Evolutionary conservation across 164 flowering plant genomes (phyloP), one percentile per base, ranked within the genome.

Genomic region (Magnolia officinalis): DNA sequence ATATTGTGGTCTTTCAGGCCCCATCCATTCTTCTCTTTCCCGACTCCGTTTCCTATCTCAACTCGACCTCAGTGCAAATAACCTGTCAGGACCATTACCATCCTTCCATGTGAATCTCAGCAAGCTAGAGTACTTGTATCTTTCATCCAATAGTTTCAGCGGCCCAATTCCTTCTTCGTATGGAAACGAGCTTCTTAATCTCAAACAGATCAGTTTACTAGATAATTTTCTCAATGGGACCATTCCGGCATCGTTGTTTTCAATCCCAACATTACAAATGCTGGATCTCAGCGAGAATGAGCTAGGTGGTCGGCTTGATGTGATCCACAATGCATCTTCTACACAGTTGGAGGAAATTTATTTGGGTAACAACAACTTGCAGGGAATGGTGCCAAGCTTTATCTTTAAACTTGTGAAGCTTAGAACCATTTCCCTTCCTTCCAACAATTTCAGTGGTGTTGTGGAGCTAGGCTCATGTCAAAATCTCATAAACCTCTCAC

Each of bases 161-260:
- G 88, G 89, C 37, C 85, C 6, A 80, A 80, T 50, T 63, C 88
- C 59, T 24, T 75, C 29, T 26, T 26, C 29, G 29, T 26, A 26
- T 26, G 29, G 29, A 26, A 26, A 26, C 29, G 29, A 26, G 29
- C 29, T 26, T 26, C 29, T 26, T 26, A 26, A 26, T 26, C 29
- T 26, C 29, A 26, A 26, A 26, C 2, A 26, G 2, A 26, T 26
- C 29, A 26, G 0, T 2, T 26, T 26, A 26, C 29, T 1, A 3
- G 7, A 67, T 58, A 89, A 89, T 75, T 72, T 78, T 0, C 74
- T 88, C n/a, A 74, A 24, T 65, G 91, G 87, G 2, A 75, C 70
- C 9, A 81, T 88, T 29, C 88, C 90, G 2, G 0, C 73, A 0
- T 72, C 82, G n/a, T 88, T 63, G n/a, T 83, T 87, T 69, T 26